phyloP scores from a whole-genome alignment of 257 asterid genomes.

The Capsicum chinense region DNA sequence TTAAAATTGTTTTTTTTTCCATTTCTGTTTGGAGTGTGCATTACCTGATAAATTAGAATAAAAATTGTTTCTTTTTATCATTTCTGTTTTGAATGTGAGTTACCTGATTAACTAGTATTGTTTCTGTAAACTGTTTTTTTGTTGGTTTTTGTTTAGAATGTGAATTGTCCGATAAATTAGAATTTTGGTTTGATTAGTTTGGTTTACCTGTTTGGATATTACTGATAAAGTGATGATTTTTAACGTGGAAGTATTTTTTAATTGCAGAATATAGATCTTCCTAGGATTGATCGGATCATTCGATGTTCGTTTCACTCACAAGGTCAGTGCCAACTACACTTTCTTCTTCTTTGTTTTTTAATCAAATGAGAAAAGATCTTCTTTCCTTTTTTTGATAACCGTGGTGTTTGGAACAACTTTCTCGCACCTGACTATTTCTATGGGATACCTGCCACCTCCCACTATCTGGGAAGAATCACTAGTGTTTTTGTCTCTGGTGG shows the following conservation, averaged over 20 bases:
- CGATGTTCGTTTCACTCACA: slow-evolving; percentile 84
- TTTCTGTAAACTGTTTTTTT: too few species aligned
- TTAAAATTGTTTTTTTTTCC: background rate
- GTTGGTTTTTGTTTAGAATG: too few species aligned
- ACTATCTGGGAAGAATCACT: too few species aligned
- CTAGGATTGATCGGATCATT: slow-evolving; percentile 85
- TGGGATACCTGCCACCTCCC: too few species aligned
- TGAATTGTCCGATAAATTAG: too few species aligned
- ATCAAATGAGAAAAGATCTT: background rate
- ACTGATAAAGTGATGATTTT: background rate
- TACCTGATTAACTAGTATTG: background rate
- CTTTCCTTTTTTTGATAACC: too few species aligned
- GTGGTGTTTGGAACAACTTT: too few species aligned
- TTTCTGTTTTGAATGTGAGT: background rate
- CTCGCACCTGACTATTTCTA: too few species aligned
- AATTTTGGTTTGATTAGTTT: too few species aligned
- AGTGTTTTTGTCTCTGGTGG: too few species aligned
- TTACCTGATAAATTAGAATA: background rate
- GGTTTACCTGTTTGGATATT: background rate
- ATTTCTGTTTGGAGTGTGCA: background rate
- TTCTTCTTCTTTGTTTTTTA: slow-evolving; percentile 13
- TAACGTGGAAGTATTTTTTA: slow-evolving; percentile 22
- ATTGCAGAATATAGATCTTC: slow-evolving; percentile 85
- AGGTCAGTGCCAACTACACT: slow-evolving; percentile 49
- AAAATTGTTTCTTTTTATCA: background rate